Conservation (phyloP, 208 protist genomes). For the Trypanosoma scelopori region DNA sequence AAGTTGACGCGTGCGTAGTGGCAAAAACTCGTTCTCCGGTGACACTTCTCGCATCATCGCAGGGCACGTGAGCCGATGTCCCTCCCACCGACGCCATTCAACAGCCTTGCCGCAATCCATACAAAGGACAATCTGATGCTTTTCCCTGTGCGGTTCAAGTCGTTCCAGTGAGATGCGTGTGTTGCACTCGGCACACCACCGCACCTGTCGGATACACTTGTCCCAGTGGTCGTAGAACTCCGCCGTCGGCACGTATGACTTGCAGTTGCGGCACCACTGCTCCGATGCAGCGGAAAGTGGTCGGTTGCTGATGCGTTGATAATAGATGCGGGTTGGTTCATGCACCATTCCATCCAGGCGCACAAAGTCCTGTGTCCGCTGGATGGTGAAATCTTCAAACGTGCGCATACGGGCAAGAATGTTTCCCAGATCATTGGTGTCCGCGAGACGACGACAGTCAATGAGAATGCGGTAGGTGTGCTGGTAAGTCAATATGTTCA, state of each 20-base stretch:
- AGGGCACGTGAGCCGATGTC: slow-evolving; percentile 78
- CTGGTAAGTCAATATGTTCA: slow-evolving; percentile 53
- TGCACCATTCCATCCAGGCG: slow-evolving; percentile 86
- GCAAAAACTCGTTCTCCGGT: slow-evolving; percentile 86
- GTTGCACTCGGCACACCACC: slow-evolving; percentile 86
- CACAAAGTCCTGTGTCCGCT: slow-evolving; percentile 66
- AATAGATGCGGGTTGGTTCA: slow-evolving; percentile 90
- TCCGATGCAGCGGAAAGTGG: slow-evolving; percentile 51
- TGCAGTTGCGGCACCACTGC: slow-evolving; percentile 93
- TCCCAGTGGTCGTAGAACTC: slow-evolving; percentile 81
- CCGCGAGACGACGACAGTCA: slow-evolving; percentile 76
- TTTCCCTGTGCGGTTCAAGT: slow-evolving; percentile 83
- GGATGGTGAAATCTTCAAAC: slow-evolving; percentile 82
- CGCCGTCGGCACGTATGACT: slow-evolving; percentile 63
- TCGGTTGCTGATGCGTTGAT: slow-evolving; percentile 51
- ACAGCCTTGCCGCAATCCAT: slow-evolving; percentile 83
- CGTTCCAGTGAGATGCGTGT: slow-evolving; percentile 75
- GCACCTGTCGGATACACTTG: slow-evolving; percentile 67
- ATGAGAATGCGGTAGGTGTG: slow-evolving; percentile 65
- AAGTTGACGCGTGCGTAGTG: slow-evolving; percentile 81
- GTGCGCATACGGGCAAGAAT: slow-evolving; percentile 76
- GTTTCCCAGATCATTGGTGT: slow-evolving; percentile 90
- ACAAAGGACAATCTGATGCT: slow-evolving; percentile 90
- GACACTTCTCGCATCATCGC: slow-evolving; percentile 90
- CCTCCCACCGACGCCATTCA: slow-evolving; percentile 91